Evolutionary conservation across 148 eudicot species (phyloP), one percentile per base, ranked within the genome.

Genomic region (Rhododendron ferrugineum): DNA sequence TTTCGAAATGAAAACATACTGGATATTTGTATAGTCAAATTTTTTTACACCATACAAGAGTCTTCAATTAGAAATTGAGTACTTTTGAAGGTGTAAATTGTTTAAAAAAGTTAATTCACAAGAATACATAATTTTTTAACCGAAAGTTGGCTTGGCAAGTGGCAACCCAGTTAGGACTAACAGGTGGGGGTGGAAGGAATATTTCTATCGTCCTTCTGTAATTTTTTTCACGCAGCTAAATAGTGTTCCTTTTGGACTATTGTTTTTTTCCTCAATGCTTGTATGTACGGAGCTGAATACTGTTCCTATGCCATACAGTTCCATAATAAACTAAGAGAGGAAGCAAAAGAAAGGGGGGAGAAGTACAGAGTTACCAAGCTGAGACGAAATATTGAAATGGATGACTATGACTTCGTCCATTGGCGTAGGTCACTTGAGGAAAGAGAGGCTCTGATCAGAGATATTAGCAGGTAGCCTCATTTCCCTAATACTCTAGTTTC

Each of bases 341-440:
- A 97, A 91, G 98, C 98, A 52, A 84, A 90, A 89, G 95, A 93
- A 91, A 86, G 93, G 88, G 96, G 99, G 81, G 99, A 94, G 87
- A 86, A 88, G 15, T 93, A 91, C 87, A 93, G 89, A 88, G 73
- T 93, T 80, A 26, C 68, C 83, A 92, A 92, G 88, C 84, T 95
- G 82, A 92, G 93, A 90, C 89, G 99, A 84, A 93, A 94, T 66
- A 86, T 83, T 79, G 99, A 97, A 87, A 97, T 97, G 99, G 98
- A 97, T 83, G 98, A 97, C 87, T 97, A 97, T 84, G 99, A 97
- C 86, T 85, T 94, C 16, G 89, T 95, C 86, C 99, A 97, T 84
- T 97, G 99, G 99, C 93, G 94, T 62, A 89, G 99, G 72, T 97
- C 99, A n/a, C 85, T 94, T 32, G 99, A 97, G 88, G 99, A 97